Evolutionary conservation across 2,329 filamentous ascomycete genomes (phyloP).

Genomic region (Corniculantispora saksenae): DNA sequence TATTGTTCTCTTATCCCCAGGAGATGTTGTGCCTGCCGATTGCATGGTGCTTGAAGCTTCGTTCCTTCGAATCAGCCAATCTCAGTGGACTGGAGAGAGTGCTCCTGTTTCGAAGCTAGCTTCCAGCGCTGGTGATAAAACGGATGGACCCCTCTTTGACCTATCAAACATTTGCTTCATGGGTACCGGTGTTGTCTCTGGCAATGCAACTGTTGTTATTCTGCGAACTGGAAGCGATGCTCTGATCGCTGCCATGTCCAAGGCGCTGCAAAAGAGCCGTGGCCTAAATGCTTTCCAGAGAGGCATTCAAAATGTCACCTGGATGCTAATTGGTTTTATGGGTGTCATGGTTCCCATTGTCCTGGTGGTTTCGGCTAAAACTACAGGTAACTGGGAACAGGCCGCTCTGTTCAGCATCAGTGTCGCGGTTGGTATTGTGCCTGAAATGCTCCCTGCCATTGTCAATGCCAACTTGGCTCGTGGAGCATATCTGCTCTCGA

Average conservation of each 20-base stretch:
- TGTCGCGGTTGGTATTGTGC: conserved; percentile 32
- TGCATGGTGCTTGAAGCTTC: conserved; percentile 30
- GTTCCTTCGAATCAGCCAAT: conserved; percentile 32
- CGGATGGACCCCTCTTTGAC: conserved; percentile 26
- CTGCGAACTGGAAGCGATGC: conserved; percentile 29
- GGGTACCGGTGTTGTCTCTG: conserved; percentile 32
- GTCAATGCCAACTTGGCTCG: conserved; percentile 32
- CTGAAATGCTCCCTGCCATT: conserved; percentile 34
- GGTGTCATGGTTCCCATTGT: conserved; percentile 32
- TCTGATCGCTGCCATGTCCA: conserved; percentile 30
- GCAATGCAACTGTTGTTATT: conserved; percentile 28
- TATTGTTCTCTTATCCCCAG: conserved; percentile 26
- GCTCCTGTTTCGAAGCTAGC: conserved; percentile 28
- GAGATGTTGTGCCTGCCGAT: conserved; percentile 31
- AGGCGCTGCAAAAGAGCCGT: conserved; percentile 27
- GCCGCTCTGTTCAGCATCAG: conserved; percentile 33
- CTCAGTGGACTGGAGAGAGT: conserved; percentile 34
- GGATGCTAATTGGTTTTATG: conserved; percentile 33
- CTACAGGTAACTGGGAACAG: conserved; percentile 29
- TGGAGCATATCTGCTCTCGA: conserved; percentile 29
- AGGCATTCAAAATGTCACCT: conserved; percentile 32
- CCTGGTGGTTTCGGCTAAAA: conserved; percentile 27
- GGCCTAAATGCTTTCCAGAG: conserved; percentile 30
- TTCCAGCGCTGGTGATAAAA: conserved; percentile 23
- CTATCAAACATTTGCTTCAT: conserved; percentile 30